Base-by-base conservation (phyloP, 2,329 filamentous ascomycete genomes). In the Sarocladium kiliense region DNA sequence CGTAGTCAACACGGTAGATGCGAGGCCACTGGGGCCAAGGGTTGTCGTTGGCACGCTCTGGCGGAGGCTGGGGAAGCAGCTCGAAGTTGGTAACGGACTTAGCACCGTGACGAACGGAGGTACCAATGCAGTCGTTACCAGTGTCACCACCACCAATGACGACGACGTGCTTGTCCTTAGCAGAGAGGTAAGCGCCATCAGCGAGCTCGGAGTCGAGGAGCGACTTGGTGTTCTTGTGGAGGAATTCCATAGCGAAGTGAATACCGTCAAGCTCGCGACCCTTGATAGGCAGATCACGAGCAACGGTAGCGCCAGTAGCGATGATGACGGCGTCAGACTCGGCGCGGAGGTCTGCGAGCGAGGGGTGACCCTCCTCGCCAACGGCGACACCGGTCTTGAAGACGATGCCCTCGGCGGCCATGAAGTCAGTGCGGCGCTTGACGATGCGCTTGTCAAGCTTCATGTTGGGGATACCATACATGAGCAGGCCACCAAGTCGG, bases 401-500 rank as follows among this genome's bases (percentile, higher is more conserved):
- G 53, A 81, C 80, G 67, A 97, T 76, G 50, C 93, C 93, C 74
- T 97, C 93, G 3, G 86, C 82, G 55, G 88, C 89, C 89, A 97
- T 93, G 73, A 97, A 91, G 73, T 97, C 90, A 50, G 94, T 91
- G 71, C 93, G 89, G 54, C 93, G 89, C 79, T 97, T 93, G 58
- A 97, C 93, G 60, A 97, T 86, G 68, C 91, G 91, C 82, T 97
- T 97, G 77, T 97, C 93, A 41, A 97, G 88, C 79, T 97, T 97
- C 93, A 97, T 97, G 79, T 97, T 97, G 62, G 93, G 93, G 63
- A 97, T 97, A 63, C 93, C 93, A 68, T 97, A 97, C 93, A 97
- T 97, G 66, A 97, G 83, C 55, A 97, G 80, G 71, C 93, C 93
- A 74, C 93, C 93, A 56, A 88, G 77, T 61, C 93, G 90, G 68